phyloP scores from a whole-genome alignment of 345 rosid genomes.

The Odontarrhena argentea region DNA sequence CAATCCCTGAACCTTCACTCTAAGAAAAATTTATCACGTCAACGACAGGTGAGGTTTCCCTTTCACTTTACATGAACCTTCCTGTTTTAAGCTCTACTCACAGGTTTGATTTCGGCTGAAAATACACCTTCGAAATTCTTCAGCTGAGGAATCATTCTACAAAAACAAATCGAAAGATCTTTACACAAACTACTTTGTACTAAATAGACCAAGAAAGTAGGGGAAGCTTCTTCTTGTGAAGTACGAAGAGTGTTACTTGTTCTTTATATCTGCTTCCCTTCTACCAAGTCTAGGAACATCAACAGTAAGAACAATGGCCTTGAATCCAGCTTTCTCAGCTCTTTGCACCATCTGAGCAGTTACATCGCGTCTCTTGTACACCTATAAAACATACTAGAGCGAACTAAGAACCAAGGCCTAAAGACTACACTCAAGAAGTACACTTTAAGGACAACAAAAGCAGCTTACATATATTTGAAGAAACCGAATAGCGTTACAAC shows the following conservation, averaged over 20 bases:
- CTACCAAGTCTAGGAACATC: conserved; percentile 85
- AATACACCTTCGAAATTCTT: conserved; percentile 77
- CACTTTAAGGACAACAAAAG: conserved; percentile 5
- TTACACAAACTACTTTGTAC: conserved; percentile 2
- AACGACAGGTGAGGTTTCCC: conserved; percentile 4
- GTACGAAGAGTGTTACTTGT: conserved; percentile 49
- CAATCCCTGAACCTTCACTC: conserved; percentile 64
- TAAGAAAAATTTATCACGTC: conserved; percentile 33
- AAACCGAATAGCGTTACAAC: conserved; percentile 78
- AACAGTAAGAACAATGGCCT: conserved; percentile 84
- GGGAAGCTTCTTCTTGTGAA: neutral
- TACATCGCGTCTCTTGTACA: conserved; percentile 63
- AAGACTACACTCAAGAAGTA: neutral
- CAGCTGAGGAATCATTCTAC: conserved; percentile 73
- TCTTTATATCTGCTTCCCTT: conserved; percentile 89
- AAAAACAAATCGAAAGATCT: conserved; percentile 9
- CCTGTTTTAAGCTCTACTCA: conserved; percentile 47
- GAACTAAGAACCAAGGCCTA: neutral
- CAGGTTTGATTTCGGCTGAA: conserved; percentile 49
- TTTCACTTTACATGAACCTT: conserved; percentile 10
- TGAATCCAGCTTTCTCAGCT: conserved; percentile 82
- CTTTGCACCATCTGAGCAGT: conserved; percentile 62
- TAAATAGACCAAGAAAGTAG: no score
- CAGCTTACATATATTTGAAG: conserved; percentile 69
- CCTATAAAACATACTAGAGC: conserved; percentile 40